phyloP scores from a whole-genome alignment of 495 filamentous ascomycete genomes.

The Daldinia vernicosa region DNA sequence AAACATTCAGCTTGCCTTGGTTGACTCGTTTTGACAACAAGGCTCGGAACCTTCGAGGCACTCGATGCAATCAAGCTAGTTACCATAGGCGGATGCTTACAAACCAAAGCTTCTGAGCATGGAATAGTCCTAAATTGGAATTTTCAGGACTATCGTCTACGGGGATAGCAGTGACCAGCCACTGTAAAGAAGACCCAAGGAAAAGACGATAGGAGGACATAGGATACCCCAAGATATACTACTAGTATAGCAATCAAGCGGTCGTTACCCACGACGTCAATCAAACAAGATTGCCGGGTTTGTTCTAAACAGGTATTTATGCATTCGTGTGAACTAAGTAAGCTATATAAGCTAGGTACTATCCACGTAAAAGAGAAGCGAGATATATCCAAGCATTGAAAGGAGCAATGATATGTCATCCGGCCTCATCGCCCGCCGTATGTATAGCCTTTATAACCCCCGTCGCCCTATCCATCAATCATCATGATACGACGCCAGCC shows the following conservation, averaged over 20 bases:
- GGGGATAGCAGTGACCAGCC: not conserved
- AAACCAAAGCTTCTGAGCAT: not conserved
- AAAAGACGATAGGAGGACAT: not conserved
- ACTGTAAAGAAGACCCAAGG: not conserved
- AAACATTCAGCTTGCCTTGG: not conserved
- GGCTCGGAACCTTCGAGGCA: not conserved
- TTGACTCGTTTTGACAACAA: not conserved
- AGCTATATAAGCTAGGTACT: not conserved
- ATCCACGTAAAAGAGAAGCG: not conserved
- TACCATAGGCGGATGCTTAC: not conserved
- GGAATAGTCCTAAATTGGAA: not conserved
- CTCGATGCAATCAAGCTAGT: not conserved
- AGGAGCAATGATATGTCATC: not conserved
- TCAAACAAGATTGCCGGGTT: not conserved
- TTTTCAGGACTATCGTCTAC: not conserved
- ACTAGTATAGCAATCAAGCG: not conserved
- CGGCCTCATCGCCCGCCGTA: not conserved
- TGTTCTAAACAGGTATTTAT: slow-evolving; percentile 4
- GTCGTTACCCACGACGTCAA: not conserved
- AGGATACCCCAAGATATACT: slow-evolving; percentile 6
- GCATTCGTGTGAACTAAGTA: slow-evolving; percentile 7
- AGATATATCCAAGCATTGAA: slow-evolving; percentile 15
- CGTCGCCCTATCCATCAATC: slow-evolving; percentile 17
- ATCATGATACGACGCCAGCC: slow-evolving; percentile 10
- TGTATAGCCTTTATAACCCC: slow-evolving; percentile 27